These are phyloP conservation scores for Phytophthora pisi DNA, from an alignment of 352 stramenopile species.

Conservation along the genomic window DNA sequence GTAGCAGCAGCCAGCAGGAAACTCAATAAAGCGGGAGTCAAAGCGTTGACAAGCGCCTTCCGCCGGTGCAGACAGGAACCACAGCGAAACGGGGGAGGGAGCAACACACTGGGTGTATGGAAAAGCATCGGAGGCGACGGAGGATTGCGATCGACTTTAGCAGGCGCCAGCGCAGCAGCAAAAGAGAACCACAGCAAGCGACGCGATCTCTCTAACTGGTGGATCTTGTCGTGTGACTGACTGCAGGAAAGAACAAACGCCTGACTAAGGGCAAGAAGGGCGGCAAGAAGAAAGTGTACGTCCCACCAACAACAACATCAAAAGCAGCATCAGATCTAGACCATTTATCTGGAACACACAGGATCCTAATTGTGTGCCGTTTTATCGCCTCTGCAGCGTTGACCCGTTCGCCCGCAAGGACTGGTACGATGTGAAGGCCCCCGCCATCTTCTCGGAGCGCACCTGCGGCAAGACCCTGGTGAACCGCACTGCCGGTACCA, in stretches of 20 bases:
- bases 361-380: conserved; percentile 13
- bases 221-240: conserved; percentile 26
- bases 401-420: conserved; percentile 99
- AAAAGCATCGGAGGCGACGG: neutral
- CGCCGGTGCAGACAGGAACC: conserved; percentile 1
- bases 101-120: neutral
- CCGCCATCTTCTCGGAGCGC: conserved; percentile 97
- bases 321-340: neutral
- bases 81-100: neutral
- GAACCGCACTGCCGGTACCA: conserved; percentile 95
- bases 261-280: conserved; percentile 93
- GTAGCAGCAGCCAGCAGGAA: conserved; percentile 29
- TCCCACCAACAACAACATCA: neutral
- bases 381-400: conserved; percentile 55
- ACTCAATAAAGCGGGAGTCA: neutral
- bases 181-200: neutral
- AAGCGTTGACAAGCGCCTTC: conserved; percentile 8
- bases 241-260: conserved; percentile 90
- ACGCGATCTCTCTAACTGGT: neutral
- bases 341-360: neutral
- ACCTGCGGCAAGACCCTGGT: conserved; percentile 99
- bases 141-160: neutral
- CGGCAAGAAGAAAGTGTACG: conserved; percentile 93
- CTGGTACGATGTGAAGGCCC: conserved; percentile 97
- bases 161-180: neutral